Evolutionary conservation across 805 yeast species (phyloP), one percentile per base, ranked within the genome.

Genomic region (Wickerhamiella kurtzmanii): DNA sequence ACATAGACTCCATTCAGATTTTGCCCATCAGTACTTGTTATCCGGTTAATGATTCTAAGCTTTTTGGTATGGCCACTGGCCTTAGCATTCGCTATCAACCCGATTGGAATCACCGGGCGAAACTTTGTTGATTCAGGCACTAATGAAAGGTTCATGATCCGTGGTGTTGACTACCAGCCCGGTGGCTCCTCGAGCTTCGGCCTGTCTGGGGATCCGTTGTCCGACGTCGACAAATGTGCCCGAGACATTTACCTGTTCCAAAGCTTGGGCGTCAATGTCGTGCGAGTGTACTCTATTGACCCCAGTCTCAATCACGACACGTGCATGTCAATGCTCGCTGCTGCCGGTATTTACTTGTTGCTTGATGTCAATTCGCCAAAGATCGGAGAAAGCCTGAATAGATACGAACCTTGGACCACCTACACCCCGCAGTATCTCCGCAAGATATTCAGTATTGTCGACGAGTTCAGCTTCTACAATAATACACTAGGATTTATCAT

Each of bases 131-230:
- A 88, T 56, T 71, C 86, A 1, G 74, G 77, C 4, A 83, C 94
- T 1, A 70, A 75, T 32, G 78, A 79, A 50, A 55, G 79, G 77
- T 88, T 89, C 59, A 79, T 72, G 56, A 72, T 88, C 35, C 80
- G 76, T 62, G 97, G 97, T 17, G 82, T 89, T 1, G 97, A 89
- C 62, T 88, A 88, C 60, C 96, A 89, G 59, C 96, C 96, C 0
- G 96, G 96, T 8, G 97, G 96, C 0, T 80, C 95, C 0, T 79
- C 95, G 0, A 88, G 79, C 1, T 61, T 59, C 45, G 0, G 79
- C 78, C 20, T 67, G 50, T 41, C 53, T 50, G 41, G 60, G 44
- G 97, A 89, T 60, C 95, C 96, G 0, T 68, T 89, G 39, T 80
- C 95, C 2, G 80, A 85, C 56, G 72, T 78, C 2, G 65, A 72